phyloP scores from a whole-genome alignment of 2,329 filamentous ascomycete species.

The Pseudogymnoascus pannorum region DNA sequence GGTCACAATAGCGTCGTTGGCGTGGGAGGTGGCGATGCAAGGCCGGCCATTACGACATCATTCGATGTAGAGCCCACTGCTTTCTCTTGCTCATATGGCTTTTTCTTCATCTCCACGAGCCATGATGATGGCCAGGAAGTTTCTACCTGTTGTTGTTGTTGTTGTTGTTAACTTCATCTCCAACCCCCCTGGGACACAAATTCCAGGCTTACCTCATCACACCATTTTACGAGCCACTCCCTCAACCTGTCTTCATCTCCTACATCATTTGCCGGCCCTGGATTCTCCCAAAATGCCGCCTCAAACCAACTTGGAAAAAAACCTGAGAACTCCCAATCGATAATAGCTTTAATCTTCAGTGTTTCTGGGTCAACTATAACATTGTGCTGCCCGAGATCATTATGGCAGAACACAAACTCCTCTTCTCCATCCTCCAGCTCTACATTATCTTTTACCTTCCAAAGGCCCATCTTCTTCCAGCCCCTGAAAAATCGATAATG shows the following conservation, averaged over 20 bases:
- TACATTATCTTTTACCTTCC: slow-evolving; percentile 13
- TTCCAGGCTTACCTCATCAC: not conserved
- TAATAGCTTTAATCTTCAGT: slow-evolving; percentile 30
- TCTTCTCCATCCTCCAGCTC: not conserved
- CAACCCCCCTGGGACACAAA: not conserved
- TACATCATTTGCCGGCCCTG: not conserved
- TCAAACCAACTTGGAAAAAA: slow-evolving; percentile 31
- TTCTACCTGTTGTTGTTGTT: not conserved
- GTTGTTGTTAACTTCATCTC: not conserved
- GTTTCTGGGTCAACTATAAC: slow-evolving; percentile 26
- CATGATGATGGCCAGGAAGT: not conserved
- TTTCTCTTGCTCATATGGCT: not conserved
- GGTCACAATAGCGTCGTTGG: not conserved
- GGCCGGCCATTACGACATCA: not conserved
- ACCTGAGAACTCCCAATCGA: slow-evolving; percentile 35
- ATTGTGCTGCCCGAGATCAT: slow-evolving; percentile 25
- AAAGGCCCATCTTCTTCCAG: not conserved
- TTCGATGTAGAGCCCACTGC: not conserved
- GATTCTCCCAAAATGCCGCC: slow-evolving; percentile 16
- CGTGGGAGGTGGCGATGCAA: not conserved
- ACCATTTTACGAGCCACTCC: not conserved
- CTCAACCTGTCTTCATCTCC: slow-evolving; percentile 2
- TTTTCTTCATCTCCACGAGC: not conserved
- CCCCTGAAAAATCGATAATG: not conserved
- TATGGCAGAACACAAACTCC: slow-evolving; percentile 25